Evolutionary conservation across 2,329 filamentous ascomycete genomes (phyloP).

Genomic region (Fusarium sulawesiense): DNA sequence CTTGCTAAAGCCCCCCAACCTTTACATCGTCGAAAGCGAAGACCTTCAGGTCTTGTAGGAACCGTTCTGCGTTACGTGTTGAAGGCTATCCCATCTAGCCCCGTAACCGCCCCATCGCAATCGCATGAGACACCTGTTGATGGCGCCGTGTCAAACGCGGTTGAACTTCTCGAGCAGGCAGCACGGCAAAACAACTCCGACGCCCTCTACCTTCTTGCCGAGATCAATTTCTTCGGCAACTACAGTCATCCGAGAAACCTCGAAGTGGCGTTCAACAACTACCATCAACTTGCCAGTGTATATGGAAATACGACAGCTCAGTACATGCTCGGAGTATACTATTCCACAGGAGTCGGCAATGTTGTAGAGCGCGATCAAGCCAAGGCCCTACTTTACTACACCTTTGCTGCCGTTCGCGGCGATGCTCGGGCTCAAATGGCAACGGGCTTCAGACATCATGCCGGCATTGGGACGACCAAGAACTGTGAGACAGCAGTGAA

Average conservation of each 20-base stretch:
- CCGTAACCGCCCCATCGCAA: conserved; percentile 59
- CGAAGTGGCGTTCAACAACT: conserved; percentile 80
- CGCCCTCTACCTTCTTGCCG: conserved; percentile 87
- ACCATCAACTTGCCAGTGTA: conserved; percentile 78
- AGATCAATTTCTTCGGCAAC: conserved; percentile 98
- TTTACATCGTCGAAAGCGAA: conserved; percentile 57
- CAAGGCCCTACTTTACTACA: conserved; percentile 92
- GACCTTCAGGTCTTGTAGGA: conserved; percentile 58
- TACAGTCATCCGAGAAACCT: conserved; percentile 89
- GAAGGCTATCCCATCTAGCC: conserved; percentile 63
- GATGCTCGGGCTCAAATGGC: conserved; percentile 94
- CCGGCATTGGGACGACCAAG: conserved; percentile 85
- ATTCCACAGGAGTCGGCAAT: conserved; percentile 89
- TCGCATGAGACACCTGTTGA: conserved; percentile 51
- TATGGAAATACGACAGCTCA: conserved; percentile 93
- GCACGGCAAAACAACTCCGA: conserved; percentile 75
- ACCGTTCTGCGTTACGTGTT: conserved; percentile 58
- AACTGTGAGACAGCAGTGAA: conserved; percentile 86
- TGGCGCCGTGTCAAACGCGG: conserved; percentile 62
- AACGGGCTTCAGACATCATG: conserved; percentile 84
- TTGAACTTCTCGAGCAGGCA: conserved; percentile 64
- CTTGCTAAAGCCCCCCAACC: conserved; percentile 62
- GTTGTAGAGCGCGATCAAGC: conserved; percentile 88
- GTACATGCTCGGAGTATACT: conserved; percentile 95
- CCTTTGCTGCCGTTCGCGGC: conserved; percentile 86